phyloP scores from a whole-genome alignment of 1,139 yeast species.

The Yamadazyma blattariae region DNA sequence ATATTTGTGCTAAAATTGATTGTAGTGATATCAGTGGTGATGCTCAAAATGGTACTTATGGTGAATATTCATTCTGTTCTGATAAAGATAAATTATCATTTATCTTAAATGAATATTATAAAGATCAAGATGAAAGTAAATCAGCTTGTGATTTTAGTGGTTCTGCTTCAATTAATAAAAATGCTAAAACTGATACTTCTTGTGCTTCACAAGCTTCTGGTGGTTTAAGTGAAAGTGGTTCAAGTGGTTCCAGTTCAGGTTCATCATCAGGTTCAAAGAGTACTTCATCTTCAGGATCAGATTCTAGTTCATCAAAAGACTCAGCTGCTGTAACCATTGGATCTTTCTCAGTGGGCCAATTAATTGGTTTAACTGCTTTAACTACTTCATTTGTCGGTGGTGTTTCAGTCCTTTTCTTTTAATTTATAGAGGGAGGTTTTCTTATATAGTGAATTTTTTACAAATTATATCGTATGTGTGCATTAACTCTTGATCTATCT shows the following conservation, averaged over 20 bases:
- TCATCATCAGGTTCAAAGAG: slow-evolving; percentile 19
- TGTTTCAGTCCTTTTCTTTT: slow-evolving; percentile 28
- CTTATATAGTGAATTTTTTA: no score
- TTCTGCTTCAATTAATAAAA: slow-evolving; percentile 47
- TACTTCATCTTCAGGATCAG: slow-evolving; percentile 13
- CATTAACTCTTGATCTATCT: no score
- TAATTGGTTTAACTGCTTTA: slow-evolving; percentile 29
- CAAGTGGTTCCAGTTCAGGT: slow-evolving; percentile 36
- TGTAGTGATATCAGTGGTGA: slow-evolving; percentile 56
- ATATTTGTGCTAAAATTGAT: slow-evolving; percentile 48
- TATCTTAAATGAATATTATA: slow-evolving; percentile 58
- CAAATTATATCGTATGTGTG: no score
- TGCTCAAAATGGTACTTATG: slow-evolving; percentile 61
- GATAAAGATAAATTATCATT: slow-evolving; percentile 61
- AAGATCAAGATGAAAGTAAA: slow-evolving; percentile 36
- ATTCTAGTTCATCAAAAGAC: slow-evolving; percentile 12
- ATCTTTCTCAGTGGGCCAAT: slow-evolving; percentile 26
- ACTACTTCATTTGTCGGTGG: slow-evolving; percentile 40
- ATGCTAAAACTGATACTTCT: slow-evolving; percentile 52
- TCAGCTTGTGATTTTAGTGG: slow-evolving; percentile 71
- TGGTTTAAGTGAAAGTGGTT: slow-evolving; percentile 40
- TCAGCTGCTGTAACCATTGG: slow-evolving; percentile 19
- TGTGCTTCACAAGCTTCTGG: slow-evolving; percentile 39
- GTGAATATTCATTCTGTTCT: slow-evolving; percentile 59
- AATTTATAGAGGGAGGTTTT: not conserved